These are phyloP conservation scores for Modicella reniformis DNA, from an alignment of 371 early-diverging fungal genomes.

Conservation along the genomic window DNA sequence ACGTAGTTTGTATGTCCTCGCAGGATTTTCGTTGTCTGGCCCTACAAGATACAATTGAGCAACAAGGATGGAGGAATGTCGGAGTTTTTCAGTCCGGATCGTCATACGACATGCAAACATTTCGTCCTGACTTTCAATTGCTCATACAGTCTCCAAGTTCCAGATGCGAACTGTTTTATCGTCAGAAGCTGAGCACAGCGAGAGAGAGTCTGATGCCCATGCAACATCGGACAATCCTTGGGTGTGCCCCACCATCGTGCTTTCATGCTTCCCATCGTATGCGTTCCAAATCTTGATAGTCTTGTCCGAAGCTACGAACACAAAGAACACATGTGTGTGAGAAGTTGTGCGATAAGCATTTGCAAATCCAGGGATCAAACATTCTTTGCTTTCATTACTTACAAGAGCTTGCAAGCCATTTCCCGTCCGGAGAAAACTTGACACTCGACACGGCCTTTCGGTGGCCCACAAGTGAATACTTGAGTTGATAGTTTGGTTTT, in stretches of 20 bases:
- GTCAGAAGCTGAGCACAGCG: slow-evolving; percentile 92
- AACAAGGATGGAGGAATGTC: no score
- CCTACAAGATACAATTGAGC: slow-evolving; percentile 50
- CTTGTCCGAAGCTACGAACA: slow-evolving; percentile 80
- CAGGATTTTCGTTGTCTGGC: slow-evolving; percentile 80
- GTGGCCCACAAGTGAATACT: slow-evolving; percentile 92
- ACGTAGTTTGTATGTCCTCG: slow-evolving; percentile 95
- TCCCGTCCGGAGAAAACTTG: slow-evolving; percentile 97
- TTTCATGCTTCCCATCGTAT: slow-evolving; percentile 83
- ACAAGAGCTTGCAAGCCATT: slow-evolving; percentile 94
- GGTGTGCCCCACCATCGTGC: slow-evolving; percentile 90
- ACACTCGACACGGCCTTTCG: slow-evolving; percentile 94
- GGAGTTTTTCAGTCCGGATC: no score
- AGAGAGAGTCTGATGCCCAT: slow-evolving; percentile 92
- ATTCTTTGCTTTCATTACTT: slow-evolving; percentile 38
- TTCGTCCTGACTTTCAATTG: no score
- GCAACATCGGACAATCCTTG: slow-evolving; percentile 96
- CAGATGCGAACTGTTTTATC: slow-evolving; percentile 94
- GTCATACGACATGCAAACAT: no score
- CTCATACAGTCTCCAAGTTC: slow-evolving; percentile 79
- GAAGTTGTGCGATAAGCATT: neutral
- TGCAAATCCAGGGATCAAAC: neutral
- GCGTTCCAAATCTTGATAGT: slow-evolving; percentile 95
- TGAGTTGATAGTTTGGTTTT: slow-evolving; percentile 88
- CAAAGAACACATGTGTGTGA: neutral